Percentiles rank a stretch among this genome's conserved stretches.
Evolutionary conservation across 208 protist species (phyloP).

Genomic region (Leishmania arabica): DNA sequence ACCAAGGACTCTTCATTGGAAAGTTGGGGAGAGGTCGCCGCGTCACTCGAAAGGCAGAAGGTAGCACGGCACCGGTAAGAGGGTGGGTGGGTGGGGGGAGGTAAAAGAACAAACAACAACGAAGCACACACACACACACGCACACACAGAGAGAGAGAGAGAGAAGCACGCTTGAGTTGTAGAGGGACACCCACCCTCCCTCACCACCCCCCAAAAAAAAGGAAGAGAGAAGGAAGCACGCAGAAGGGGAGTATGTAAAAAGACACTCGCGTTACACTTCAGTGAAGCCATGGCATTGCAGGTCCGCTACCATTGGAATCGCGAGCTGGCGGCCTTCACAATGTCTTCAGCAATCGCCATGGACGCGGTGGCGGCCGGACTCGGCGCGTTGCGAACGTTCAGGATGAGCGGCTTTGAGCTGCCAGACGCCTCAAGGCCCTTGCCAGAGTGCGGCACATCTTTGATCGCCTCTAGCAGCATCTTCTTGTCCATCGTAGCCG

Average conservation of each 20-base stretch:
- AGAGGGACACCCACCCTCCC: neutral
- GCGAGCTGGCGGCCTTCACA: conserved; percentile 45
- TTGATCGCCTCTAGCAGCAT: conserved; percentile 49
- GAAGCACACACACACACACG: neutral
- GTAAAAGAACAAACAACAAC: neutral
- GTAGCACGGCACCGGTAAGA: neutral
- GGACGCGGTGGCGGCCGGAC: conserved; percentile 82
- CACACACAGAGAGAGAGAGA: too few relatives aligned
- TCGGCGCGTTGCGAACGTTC: conserved; percentile 92
- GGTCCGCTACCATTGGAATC: conserved; percentile 63
- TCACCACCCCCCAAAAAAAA: neutral
- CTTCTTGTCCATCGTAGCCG: conserved; percentile 34
- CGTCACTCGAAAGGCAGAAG: neutral
- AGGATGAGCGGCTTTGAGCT: conserved; percentile 58
- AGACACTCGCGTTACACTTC: neutral
- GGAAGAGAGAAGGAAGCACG: neutral
- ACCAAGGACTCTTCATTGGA: neutral
- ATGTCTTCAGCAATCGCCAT: conserved; percentile 91
- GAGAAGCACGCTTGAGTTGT: neutral
- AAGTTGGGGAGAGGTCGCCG: neutral
- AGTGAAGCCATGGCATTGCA: neutral
- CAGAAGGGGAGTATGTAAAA: neutral
- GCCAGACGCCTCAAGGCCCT: conserved; percentile 5
- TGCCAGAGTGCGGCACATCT: conserved; percentile 14
- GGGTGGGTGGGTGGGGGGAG: neutral